These are phyloP conservation scores for Aspergillus coremiiformis DNA, from an alignment of 495 filamentous ascomycete species.

Conservation along the genomic window DNA sequence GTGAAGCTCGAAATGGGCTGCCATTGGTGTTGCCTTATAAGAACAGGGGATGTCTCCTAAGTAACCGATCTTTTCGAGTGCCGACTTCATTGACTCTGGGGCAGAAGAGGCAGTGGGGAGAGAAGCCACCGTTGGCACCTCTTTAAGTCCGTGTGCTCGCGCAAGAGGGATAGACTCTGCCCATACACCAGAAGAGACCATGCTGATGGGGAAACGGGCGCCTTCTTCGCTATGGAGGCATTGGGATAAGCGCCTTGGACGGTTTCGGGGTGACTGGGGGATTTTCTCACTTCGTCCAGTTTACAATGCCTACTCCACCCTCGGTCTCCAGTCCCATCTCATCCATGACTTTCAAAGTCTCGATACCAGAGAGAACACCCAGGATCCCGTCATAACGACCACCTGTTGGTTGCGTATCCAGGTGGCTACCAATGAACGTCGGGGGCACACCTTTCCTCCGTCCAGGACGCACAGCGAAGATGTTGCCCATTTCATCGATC, in stretches of 20 bases:
- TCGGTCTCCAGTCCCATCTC: constrained; percentile 63
- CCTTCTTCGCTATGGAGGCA: constrained; percentile 55
- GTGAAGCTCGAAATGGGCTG: constrained; percentile 76
- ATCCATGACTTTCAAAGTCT: constrained; percentile 60
- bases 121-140: constrained; percentile 43
- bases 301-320: constrained; percentile 63
- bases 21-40: constrained; percentile 58
- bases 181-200: constrained; percentile 74
- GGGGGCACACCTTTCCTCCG: constrained; percentile 45
- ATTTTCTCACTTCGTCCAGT: constrained; percentile 65
- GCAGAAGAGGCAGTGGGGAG: constrained; percentile 36
- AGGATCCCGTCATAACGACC: constrained; percentile 71
- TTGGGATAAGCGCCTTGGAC: constrained; percentile 8
- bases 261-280: background rate
- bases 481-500: constrained; percentile 65
- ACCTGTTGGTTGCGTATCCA: constrained; percentile 73
- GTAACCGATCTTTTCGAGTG: constrained; percentile 65
- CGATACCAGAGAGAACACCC: constrained; percentile 64
- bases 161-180: constrained; percentile 57
- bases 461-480: constrained; percentile 64
- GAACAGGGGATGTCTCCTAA: constrained; percentile 51
- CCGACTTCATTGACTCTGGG: constrained; percentile 58
- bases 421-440: constrained; percentile 65
- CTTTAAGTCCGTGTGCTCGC: constrained; percentile 51
- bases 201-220: constrained; percentile 70